These are phyloP conservation scores for Hygrophila difformis DNA, from an alignment of 257 asterid species.

Conservation along the genomic window DNA sequence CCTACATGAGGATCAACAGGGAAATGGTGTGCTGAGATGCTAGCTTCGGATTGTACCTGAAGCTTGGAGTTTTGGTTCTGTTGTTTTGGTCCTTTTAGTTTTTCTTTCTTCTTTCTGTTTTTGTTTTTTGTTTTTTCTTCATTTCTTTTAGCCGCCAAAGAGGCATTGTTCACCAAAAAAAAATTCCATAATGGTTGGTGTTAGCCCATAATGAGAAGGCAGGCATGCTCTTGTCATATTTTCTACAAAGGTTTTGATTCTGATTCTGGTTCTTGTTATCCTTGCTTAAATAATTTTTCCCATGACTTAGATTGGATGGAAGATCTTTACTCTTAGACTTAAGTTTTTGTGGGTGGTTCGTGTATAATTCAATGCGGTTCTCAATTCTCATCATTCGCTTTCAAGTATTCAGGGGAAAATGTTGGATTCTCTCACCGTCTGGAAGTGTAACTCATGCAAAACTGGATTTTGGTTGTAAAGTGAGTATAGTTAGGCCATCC, in stretches of 20 bases:
- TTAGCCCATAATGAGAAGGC: conserved; percentile 2
- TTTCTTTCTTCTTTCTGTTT: no score
- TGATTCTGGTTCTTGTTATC: conserved; percentile 12
- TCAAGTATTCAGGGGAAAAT: conserved; percentile 14
- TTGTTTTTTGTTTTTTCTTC: no score
- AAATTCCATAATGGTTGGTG: not conserved
- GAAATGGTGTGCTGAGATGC: no score
- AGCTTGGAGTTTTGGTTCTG: no score
- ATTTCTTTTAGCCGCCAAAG: no score
- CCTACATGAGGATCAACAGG: no score
- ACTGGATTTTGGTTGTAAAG: conserved; percentile 41
- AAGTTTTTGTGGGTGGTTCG: not conserved
- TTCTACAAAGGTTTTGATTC: not conserved
- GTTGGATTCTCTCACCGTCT: conserved; percentile 13
- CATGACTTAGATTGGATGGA: conserved; percentile 15
- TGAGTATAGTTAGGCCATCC: conserved; percentile 30
- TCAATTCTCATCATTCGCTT: conserved; percentile 12
- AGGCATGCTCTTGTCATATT: conserved; percentile 4
- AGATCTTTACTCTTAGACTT: conserved; percentile 15
- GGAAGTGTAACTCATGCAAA: conserved; percentile 16
- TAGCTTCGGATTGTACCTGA: no score
- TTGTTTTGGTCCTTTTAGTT: no score
- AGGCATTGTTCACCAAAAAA: no score
- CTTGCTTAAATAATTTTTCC: conserved; percentile 12
- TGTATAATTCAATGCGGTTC: conserved; percentile 12